Percentiles rank a stretch among this genome's conserved stretches.
phyloP scores from a whole-genome alignment of 1,284 basidiomycete species.

The Puccinia coronata region DNA sequence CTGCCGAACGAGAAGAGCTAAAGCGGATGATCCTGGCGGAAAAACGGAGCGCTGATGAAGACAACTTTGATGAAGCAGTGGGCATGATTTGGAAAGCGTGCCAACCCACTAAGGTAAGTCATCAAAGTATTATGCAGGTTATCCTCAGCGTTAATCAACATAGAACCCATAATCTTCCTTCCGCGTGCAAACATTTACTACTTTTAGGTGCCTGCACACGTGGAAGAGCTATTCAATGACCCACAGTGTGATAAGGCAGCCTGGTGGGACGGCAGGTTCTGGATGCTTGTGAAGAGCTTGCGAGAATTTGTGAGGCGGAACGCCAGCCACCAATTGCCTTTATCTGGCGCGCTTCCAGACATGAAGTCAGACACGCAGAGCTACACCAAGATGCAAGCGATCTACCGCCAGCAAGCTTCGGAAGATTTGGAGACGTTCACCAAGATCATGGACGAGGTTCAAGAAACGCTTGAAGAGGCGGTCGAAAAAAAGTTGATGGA shows the following conservation, averaged over 20 bases:
- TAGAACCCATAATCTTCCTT: neutral
- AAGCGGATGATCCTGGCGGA: constrained; percentile 67
- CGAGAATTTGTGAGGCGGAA: constrained; percentile 64
- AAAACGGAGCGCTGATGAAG: constrained; percentile 77
- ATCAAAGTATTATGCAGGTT: constrained; percentile 19
- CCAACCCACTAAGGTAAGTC: constrained; percentile 68
- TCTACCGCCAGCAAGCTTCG: too few species aligned
- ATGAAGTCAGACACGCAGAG: constrained; percentile 88
- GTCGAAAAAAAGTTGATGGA: too few species aligned
- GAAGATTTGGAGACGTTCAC: constrained; percentile 68
- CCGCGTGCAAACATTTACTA: neutral
- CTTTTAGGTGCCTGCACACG: constrained; percentile 68
- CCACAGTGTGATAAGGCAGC: constrained; percentile 62
- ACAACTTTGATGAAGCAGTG: constrained; percentile 93
- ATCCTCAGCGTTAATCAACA: too few species aligned
- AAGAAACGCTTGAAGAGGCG: neutral
- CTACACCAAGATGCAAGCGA: constrained; percentile 75
- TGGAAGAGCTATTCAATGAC: constrained; percentile 69
- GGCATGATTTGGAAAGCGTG: constrained; percentile 58
- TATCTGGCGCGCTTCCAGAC: constrained; percentile 77
- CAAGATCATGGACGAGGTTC: constrained; percentile 55
- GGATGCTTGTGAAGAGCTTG: constrained; percentile 80
- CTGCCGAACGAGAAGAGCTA: constrained; percentile 75
- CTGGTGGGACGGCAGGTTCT: too few species aligned
- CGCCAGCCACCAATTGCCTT: constrained; percentile 65